Evolutionary conservation across 768 basidiomycete species (phyloP), one percentile per base, ranked within the genome.

Genomic region (Boletus edulis): DNA sequence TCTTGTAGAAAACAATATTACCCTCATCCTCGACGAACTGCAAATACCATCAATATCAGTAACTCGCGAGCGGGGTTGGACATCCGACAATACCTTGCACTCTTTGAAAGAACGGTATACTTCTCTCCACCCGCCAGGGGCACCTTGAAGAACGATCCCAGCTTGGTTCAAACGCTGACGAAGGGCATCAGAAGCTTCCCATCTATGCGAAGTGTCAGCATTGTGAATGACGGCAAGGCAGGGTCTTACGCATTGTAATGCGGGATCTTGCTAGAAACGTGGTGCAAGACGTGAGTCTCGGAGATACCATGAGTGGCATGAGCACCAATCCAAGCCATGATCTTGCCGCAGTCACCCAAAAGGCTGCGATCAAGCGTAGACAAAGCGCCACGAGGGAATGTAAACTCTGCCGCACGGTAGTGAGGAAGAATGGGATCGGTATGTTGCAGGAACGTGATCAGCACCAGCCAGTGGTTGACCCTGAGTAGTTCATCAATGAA

Each of bases 381-480:
- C 49, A 98, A 84, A 15, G 96, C 96, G 55, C 96, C 96, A 62
- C 94, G 91, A 42, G 87, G 78, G 81, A 98, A 99, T 38, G 87
- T 94, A 80, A 96, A 98, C 67, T 89, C 87, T 37, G 83, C 68
- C 14, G 86, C 83, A 59, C 91, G 89, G 80, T 97, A 98, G 75
- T 98, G 96, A 46, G 95, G 95, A 42, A 98, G 83, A 44, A 89
- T 72, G 18, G 95, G 93, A 75, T 98, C 96, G 64, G 96, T 98
- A 78, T 99, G 96, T 76, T 99, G 96, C 48, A 98, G 80, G 88
- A 93, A 98, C 18, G 94, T 97, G 77, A 98, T 97, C 64, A 94
- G 66, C 54, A 98, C 92, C 51, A 98, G 81, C 94, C 94, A 97
- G 79, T 94, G 91, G 78, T 92, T 92, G 51, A 88, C 84, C 85